Conservation (phyloP, 352 stramenopile species). For the Phytophthora ohioensis region DNA sequence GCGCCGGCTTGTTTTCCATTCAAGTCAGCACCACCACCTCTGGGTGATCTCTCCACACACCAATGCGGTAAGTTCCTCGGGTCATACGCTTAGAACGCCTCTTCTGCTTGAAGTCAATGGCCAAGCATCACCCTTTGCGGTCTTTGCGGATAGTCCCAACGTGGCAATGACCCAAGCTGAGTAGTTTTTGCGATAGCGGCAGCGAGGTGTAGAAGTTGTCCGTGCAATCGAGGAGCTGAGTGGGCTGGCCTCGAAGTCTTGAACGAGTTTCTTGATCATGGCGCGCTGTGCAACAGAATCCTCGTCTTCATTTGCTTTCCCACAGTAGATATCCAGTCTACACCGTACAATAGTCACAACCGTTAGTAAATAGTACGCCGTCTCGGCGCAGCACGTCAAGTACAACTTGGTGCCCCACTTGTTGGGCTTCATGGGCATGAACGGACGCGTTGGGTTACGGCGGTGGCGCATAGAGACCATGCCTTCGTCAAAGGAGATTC, state of each 20-base stretch:
- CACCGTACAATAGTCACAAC: not conserved
- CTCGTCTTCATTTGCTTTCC: not conserved
- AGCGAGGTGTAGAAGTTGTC: constrained; percentile 12
- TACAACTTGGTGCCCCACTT: too few relatives aligned
- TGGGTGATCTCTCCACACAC: not conserved
- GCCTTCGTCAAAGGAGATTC: too few relatives aligned
- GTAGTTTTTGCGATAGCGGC: not conserved
- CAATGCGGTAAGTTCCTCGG: not conserved
- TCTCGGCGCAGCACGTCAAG: too few relatives aligned
- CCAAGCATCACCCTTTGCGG: not conserved
- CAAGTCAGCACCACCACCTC: not conserved
- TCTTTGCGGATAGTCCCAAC: not conserved
- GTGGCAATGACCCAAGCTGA: not conserved
- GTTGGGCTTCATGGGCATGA: too few relatives aligned
- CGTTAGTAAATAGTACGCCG: too few relatives aligned
- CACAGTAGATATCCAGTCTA: not conserved
- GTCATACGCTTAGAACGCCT: not conserved
- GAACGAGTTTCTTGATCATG: not conserved
- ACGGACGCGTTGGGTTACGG: too few relatives aligned
- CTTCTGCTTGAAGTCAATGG: not conserved
- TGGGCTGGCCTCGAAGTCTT: not conserved
- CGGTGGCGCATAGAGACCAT: too few relatives aligned
- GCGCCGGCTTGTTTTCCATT: not conserved
- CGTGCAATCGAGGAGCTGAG: not conserved
- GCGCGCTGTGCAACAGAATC: not conserved